Evolutionary conservation across 257 asterid genomes (phyloP), one percentile per base, ranked within the genome.

Genomic region (Forsythia viridissima): DNA sequence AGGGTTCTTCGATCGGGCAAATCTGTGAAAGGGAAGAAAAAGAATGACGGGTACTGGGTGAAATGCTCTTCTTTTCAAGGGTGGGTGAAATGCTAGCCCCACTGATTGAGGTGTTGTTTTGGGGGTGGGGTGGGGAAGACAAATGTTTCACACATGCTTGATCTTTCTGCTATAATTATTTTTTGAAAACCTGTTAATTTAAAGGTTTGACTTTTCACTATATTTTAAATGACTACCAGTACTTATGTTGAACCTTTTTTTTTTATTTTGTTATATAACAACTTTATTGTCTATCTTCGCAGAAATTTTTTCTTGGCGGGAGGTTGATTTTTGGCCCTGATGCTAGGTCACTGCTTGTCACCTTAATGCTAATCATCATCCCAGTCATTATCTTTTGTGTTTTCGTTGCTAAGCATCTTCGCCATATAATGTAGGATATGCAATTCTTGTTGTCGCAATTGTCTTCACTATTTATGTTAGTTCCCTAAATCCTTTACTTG

Each of bases 281-380:
- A 68, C 43, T 77, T 80, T 79, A 18, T 43, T 78, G 10, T 59
- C 51, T 67, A 82, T 78, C 82, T 83, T 75, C 90, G 89, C 99
- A 95, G 99, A 92, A 90, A 36, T 96, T 96, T 86, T 89, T 89
- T 79, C 82, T 96, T 15, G 90, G 97, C 46, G 99, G 99, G 87
- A 92, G 99, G 86, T 85, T 96, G 93, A 92, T 96, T 59, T 93
- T 96, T 89, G 99, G 99, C 80, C 99, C 99, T 12, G 98, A 96
- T 86, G 99, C 99, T 37, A 92, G 87, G 87, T 93, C 99, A 12
- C 84, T 96, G 93, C 94, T 96, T 48, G 89, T 87, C 90, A 96
- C 96, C 79, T 83, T 96, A 86, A 80, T 90, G 86, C 88, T 93
- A 80, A 87, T 96, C 86, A 86, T 91, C 73, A 91, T 85, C 76